phyloP scores from a whole-genome alignment of 139 green algal genomes.

The Zygnema circumcarinatum region DNA sequence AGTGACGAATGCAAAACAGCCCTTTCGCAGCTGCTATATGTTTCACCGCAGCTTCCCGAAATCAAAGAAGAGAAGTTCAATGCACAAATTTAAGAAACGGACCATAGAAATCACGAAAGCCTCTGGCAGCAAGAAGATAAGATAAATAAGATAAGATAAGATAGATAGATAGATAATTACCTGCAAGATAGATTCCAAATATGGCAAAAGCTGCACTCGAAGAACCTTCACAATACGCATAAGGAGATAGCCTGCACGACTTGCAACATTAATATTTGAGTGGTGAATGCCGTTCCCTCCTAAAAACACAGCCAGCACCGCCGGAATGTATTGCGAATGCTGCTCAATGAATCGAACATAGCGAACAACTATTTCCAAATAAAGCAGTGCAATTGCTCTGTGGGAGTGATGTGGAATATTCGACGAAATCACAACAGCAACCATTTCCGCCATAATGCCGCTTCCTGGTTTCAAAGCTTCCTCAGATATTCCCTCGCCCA shows the following conservation, averaged over 20 bases:
- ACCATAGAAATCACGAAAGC: too few relatives aligned
- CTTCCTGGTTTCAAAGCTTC: slow-evolving; percentile 43
- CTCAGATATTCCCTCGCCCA: slow-evolving; percentile 55
- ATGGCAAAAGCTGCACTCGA: slow-evolving; percentile 55
- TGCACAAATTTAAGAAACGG: too few relatives aligned
- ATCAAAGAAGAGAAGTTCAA: too few relatives aligned
- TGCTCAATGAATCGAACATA: slow-evolving; percentile 58
- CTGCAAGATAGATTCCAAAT: slow-evolving; percentile 56
- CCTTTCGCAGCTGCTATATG: too few relatives aligned
- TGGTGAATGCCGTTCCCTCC: slow-evolving; percentile 54
- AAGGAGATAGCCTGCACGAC: slow-evolving; percentile 59
- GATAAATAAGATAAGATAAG: too few relatives aligned
- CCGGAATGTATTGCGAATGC: slow-evolving; percentile 47
- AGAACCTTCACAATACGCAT: slow-evolving; percentile 67
- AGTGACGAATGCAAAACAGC: too few relatives aligned
- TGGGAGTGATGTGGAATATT: slow-evolving; percentile 33
- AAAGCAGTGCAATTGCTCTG: slow-evolving; percentile 36
- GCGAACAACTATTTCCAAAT: slow-evolving; percentile 52
- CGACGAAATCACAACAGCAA: slow-evolving; percentile 30
- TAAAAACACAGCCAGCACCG: slow-evolving; percentile 52
- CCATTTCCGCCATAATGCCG: slow-evolving; percentile 47
- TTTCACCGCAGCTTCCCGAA: too few relatives aligned
- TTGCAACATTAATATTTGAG: slow-evolving; percentile 40
- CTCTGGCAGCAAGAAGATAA: too few relatives aligned
- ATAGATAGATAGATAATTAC: slow-evolving; percentile 27